Conservation (phyloP, 805 yeast species). For the Kodamaea leandrae region DNA sequence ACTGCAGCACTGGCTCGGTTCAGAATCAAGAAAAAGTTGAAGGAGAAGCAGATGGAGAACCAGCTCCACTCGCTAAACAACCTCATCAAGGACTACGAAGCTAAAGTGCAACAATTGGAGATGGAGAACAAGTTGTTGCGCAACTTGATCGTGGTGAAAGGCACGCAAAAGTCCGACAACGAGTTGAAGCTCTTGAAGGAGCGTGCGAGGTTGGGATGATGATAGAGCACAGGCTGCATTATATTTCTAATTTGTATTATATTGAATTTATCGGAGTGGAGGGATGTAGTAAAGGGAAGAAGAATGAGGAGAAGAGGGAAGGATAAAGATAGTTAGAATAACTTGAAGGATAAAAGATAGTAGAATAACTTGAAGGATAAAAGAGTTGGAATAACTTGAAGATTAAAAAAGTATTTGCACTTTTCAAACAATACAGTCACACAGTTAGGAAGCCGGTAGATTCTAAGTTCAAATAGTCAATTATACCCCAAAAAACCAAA, state of each 20-base stretch:
- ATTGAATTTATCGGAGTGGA: neutral
- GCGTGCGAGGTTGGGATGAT: constrained; percentile 8
- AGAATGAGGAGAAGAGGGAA: neutral
- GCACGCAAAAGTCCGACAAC: constrained; percentile 39
- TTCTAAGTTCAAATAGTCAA: too few species aligned
- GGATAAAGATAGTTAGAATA: neutral
- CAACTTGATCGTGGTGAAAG: constrained; percentile 52
- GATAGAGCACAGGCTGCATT: constrained; percentile 5
- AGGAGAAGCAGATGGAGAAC: constrained; percentile 57
- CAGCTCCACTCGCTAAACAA: constrained; percentile 44
- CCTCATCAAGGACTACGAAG: constrained; percentile 43
- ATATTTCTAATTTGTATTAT: constrained; percentile 5
- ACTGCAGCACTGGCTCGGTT: constrained; percentile 68
- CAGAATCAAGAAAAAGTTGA: constrained; percentile 58
- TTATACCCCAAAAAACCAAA: too few species aligned
- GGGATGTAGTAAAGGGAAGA: neutral
- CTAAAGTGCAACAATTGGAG: constrained; percentile 51
- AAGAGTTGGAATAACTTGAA: too few species aligned
- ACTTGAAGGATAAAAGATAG: neutral
- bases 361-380: too few species aligned
- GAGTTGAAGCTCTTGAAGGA: constrained; percentile 37
- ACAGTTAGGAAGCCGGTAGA: too few species aligned
- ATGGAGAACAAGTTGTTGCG: constrained; percentile 61
- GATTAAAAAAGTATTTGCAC: too few species aligned
- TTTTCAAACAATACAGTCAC: too few species aligned